Evolutionary conservation across 2,329 filamentous ascomycete genomes (phyloP), one percentile per base, ranked within the genome.

Genomic region (Fusarium verticillioides): DNA sequence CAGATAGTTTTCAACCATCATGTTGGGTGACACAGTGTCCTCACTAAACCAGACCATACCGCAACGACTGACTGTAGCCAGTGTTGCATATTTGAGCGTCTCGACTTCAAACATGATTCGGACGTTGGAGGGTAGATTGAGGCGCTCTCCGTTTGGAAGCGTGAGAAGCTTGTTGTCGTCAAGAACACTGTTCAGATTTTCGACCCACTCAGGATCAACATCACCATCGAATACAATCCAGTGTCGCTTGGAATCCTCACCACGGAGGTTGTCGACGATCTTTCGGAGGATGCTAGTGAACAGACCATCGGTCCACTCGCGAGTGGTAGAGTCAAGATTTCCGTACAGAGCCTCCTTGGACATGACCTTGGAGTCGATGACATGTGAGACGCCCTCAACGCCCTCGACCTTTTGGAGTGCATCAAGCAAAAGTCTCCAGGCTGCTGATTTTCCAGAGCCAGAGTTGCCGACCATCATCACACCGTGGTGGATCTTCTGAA

Each of bases 31-130:
- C 44, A 99, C 96, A 34, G 95, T 98, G 79, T 99, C 97, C 78
- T 98, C 96, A 80, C 95, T 99, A 85, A 98, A 99, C 96, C 96
- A 99, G 19, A 99, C 97, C 96, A 99, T 99, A 88, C 96, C 96
- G 82, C 96, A 99, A 84, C 96, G 95, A 91, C 94, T 97, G 79
- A 99, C 96, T n/a, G 96, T 99, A 63, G 96, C 96, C 49, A 99
- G 89, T 0, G 96, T 99, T 42, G 96, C 96, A 81, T 99, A 99
- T 81, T 97, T 97, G 68, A 99, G 87, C 7, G 92, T 98, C 84
- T 99, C 97, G 40, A 99, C 96, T 85, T 99, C 96, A 79, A 99
- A 99, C 95, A 99, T 98, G 83, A 99, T 97, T 75, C 97, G 94
- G 32, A 99, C 96, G 79, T 99, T 99, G 5, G 93, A 80, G 8